phyloP scores from a whole-genome alignment of 2,329 filamentous ascomycete genomes.

The Teratosphaeria epicoccoides region DNA sequence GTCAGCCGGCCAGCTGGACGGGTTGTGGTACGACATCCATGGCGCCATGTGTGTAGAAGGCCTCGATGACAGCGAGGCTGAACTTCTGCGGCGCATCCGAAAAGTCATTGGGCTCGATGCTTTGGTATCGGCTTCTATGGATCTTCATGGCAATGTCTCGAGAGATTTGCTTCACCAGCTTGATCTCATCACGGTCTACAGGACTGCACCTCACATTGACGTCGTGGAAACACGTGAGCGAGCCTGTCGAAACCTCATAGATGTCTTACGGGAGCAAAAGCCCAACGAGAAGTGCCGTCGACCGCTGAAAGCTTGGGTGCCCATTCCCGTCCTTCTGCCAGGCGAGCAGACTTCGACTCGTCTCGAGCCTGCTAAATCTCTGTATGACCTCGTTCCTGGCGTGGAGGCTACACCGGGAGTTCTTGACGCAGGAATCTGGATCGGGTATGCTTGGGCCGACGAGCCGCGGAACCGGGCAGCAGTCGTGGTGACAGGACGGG shows the following conservation, averaged over 20 bases:
- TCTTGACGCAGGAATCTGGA: slow-evolving; percentile 12
- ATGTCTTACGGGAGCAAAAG: not conserved
- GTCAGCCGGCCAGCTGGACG: slow-evolving; percentile 4
- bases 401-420: slow-evolving; percentile 8
- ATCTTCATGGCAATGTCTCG: slow-evolving; percentile 15
- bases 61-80: slow-evolving; percentile 10
- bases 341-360: slow-evolving; percentile 14
- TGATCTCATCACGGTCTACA: slow-evolving; percentile 12
- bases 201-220: slow-evolving; percentile 12
- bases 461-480: slow-evolving; percentile 11
- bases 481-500: slow-evolving; percentile 13
- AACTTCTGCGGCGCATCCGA: slow-evolving; percentile 10
- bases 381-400: slow-evolving; percentile 10
- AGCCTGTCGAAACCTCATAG: slow-evolving; percentile 10
- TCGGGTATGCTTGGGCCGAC: slow-evolving; percentile 16
- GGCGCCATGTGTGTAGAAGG: slow-evolving; percentile 15
- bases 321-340: slow-evolving; percentile 10
- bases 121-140: slow-evolving; percentile 12
- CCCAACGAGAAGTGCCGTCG: not conserved
- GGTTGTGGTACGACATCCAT: slow-evolving; percentile 14
- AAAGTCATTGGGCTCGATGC: slow-evolving; percentile 9
- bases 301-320: slow-evolving; percentile 14
- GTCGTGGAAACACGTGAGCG: slow-evolving; percentile 10
- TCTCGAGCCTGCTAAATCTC: slow-evolving; percentile 10
- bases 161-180: slow-evolving; percentile 8